Evolutionary conservation across 352 stramenopile species (phyloP).

Genomic region (Elongisporangium anandrum): DNA sequence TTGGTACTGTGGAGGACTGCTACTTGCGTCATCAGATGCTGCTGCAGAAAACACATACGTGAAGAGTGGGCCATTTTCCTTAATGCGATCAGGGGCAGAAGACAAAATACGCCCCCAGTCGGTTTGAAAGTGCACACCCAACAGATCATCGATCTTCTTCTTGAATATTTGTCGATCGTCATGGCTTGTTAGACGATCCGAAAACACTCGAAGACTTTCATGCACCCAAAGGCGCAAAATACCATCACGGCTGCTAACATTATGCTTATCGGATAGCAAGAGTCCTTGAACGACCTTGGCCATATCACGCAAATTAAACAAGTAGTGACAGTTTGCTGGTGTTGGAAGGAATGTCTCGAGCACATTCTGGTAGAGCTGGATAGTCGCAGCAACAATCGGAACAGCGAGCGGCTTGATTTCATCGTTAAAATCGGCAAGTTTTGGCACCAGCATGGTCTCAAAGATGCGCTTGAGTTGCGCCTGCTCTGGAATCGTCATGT

Average conservation of each 20-base stretch:
- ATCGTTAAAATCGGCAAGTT: slow-evolving; percentile 84
- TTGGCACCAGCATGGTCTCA: slow-evolving; percentile 84
- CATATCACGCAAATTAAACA: slow-evolving; percentile 90
- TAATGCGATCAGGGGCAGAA: slow-evolving; percentile 54
- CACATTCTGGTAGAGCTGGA: slow-evolving; percentile 85
- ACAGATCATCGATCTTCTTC: slow-evolving; percentile 71
- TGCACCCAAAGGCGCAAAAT: slow-evolving; percentile 89
- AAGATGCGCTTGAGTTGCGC: slow-evolving; percentile 86
- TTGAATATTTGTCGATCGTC: slow-evolving; percentile 91
- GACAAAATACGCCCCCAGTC: slow-evolving; percentile 67
- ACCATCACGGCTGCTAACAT: slow-evolving; percentile 59
- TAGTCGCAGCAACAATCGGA: slow-evolving; percentile 72
- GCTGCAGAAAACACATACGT: slow-evolving; percentile 72
- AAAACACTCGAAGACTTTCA: slow-evolving; percentile 88
- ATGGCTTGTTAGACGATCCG: slow-evolving; percentile 85
- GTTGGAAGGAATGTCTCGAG: slow-evolving; percentile 86
- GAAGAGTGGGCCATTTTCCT: slow-evolving; percentile 79
- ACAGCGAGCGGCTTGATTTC: slow-evolving; percentile 82
- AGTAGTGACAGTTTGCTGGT: slow-evolving; percentile 86
- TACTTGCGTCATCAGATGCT: slow-evolving; percentile 13
- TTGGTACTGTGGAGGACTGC: slow-evolving; percentile 37
- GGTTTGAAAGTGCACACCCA: slow-evolving; percentile 72
- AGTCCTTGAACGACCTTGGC: slow-evolving; percentile 86
- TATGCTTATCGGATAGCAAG: slow-evolving; percentile 69
- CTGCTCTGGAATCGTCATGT: slow-evolving; percentile 86